Conservation (phyloP, 805 yeast genomes). For the Starmerella ratchasimensis region DNA sequence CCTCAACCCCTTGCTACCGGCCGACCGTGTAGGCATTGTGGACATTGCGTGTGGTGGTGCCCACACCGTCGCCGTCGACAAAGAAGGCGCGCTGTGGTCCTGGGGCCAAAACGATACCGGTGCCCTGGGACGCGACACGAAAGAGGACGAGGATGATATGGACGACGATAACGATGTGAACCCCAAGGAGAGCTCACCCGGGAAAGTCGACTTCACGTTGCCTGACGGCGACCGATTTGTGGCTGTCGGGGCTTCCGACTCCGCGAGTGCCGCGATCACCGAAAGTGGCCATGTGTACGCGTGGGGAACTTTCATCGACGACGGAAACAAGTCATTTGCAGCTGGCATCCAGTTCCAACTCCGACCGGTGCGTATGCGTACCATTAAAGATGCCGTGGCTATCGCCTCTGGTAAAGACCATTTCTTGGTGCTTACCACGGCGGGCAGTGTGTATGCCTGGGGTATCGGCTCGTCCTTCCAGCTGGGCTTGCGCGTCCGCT, state of each 20-base stretch:
- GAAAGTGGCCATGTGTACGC: conserved; percentile 82
- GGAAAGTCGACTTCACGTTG: conserved; percentile 54
- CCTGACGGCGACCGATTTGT: conserved; percentile 41
- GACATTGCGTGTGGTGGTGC: conserved; percentile 93
- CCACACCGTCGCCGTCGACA: conserved; percentile 76
- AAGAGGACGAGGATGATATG: conserved; percentile 47
- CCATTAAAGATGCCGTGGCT: conserved; percentile 57
- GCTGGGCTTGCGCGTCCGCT: conserved; percentile 62
- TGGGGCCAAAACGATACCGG: conserved; percentile 97
- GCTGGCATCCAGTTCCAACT: conserved; percentile 49
- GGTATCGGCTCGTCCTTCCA: conserved; percentile 93
- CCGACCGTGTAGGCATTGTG: conserved; percentile 55
- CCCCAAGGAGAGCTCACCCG: conserved; percentile 81
- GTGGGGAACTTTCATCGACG: conserved; percentile 88
- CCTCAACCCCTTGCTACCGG: conserved; percentile 59
- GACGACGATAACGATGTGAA: conserved; percentile 72
- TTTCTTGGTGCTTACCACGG: conserved; percentile 63
- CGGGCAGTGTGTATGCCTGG: conserved; percentile 90
- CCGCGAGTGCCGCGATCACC: conserved; percentile 65
- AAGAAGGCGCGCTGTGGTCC: conserved; percentile 73
- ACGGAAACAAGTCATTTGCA: conserved; percentile 77
- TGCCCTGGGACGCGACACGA: conserved; percentile 79
- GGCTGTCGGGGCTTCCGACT: conserved; percentile 84
- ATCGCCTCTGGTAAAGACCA: conserved; percentile 92
- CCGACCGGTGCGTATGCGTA: conserved; percentile 49